Base-by-base conservation (phyloP, 208 protist genomes). In the Acanthamoeba rhysodes region DNA sequence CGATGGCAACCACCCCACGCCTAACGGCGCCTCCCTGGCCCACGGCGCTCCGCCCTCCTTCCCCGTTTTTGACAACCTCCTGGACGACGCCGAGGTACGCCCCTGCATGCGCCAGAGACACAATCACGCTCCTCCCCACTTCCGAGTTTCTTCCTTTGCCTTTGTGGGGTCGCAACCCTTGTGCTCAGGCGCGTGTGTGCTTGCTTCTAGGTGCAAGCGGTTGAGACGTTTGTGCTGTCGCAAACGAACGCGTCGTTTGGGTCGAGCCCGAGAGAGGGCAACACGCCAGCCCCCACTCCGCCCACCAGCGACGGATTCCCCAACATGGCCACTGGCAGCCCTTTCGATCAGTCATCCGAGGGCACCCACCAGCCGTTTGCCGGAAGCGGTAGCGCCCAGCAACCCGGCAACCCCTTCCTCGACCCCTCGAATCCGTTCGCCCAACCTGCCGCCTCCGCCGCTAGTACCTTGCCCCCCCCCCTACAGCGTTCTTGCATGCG, bases 41-140 rank as follows among this genome's bases (percentile, higher is more conserved):
- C 57, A 18, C 24, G 57, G 57, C 29, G 34, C 9, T 29, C 66
- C 66, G 29, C 66, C 66, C 4, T 12, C 66, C 66, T 74, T 45
- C 27, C 74, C 74, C 74, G 24, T 84, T 32, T 84, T 84, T 55
- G 74, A 84, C 41, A 84, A 84, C 45, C 74, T 84, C 10, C 74
- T 84, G n/a, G 74, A 84, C 74, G 74, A 84, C 27, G 74, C 74
- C 1, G 74, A 84, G 45, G 74, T 80, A 48, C 70, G 37, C 12
- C n/a, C 70, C 27, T 14, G 32, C 27, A 32, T 16, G 12, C 29
- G 70, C 37, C 68, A 41, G 29, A 70, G 64, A 29, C 27, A 24
- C 64, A 70, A 12, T 10, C 27, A 70, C 64, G 14, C n/a, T 70
- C 0, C 45, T 12, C 45, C 45, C 55, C 55, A 0, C 14, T 18